Conservation (phyloP, 805 yeast genomes). For the Cyberlindnera maritima region DNA sequence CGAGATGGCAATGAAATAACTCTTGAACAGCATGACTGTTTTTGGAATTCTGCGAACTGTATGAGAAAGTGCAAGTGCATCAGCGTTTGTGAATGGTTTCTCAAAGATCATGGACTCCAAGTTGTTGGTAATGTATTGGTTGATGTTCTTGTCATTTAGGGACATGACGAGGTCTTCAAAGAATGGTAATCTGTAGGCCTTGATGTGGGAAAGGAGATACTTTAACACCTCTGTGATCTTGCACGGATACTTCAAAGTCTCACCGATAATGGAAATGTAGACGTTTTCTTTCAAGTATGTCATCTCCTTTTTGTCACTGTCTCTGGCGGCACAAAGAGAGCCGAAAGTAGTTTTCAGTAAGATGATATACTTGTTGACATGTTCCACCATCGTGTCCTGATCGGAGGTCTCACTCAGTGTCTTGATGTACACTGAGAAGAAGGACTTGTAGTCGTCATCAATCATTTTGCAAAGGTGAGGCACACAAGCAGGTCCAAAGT, state of each 20-base stretch:
- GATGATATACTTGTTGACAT: slow-evolving; percentile 16
- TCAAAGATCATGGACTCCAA: slow-evolving; percentile 24
- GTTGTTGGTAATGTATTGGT: slow-evolving; percentile 21
- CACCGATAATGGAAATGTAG: slow-evolving; percentile 9
- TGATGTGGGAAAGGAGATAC: slow-evolving; percentile 16
- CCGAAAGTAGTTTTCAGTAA: slow-evolving; percentile 22
- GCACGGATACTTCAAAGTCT: slow-evolving; percentile 7
- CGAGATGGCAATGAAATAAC: slow-evolving; percentile 11
- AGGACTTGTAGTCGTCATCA: slow-evolving; percentile 3
- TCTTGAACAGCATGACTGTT: slow-evolving; percentile 8
- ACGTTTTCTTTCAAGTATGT: slow-evolving; percentile 10
- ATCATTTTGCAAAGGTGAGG: neutral
- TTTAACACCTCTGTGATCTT: slow-evolving; percentile 19
- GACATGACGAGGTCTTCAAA: slow-evolving; percentile 13
- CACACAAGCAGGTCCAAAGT: neutral
- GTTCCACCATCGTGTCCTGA: slow-evolving; percentile 9
- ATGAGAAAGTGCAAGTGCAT: slow-evolving; percentile 12
- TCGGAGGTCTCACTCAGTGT: neutral
- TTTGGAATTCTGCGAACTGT: slow-evolving; percentile 13
- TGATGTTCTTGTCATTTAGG: slow-evolving; percentile 4
- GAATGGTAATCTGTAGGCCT: slow-evolving; percentile 15
- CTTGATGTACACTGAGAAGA: slow-evolving; percentile 7
- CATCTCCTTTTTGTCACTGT: slow-evolving; percentile 2
- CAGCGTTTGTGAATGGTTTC: slow-evolving; percentile 1
- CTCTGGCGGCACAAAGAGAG: slow-evolving; percentile 1